Conservation (phyloP, 805 yeast genomes). For the Yarrowia bubula region DNA sequence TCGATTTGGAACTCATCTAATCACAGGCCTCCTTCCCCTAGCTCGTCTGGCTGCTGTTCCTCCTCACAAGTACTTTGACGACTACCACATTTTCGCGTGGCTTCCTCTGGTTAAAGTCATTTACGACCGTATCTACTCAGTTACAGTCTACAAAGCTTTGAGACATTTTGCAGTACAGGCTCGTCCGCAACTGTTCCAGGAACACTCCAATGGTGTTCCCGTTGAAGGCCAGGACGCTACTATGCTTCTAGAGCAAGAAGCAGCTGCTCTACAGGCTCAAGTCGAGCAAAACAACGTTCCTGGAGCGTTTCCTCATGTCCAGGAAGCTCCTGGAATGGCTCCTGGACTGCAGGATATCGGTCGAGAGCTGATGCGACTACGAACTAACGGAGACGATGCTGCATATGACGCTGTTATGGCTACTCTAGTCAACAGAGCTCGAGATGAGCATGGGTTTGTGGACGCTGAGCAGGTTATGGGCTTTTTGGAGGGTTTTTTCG, state of each 20-base stretch:
- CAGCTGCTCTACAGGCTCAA: slow-evolving; percentile 9
- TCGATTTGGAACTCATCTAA: background rate
- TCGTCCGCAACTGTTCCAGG: slow-evolving; percentile 22
- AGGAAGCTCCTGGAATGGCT: background rate
- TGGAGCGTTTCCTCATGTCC: slow-evolving; percentile 3
- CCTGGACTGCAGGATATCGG: slow-evolving; percentile 6
- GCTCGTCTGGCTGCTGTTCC: slow-evolving; percentile 3
- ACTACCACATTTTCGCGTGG: slow-evolving; percentile 20
- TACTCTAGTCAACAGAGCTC: background rate
- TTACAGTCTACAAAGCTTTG: slow-evolving; percentile 9
- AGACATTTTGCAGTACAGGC: slow-evolving; percentile 12
- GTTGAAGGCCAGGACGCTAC: background rate
- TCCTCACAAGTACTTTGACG: slow-evolving; percentile 17
- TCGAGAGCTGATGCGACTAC: slow-evolving; percentile 19
- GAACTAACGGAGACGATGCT: slow-evolving; percentile 20
- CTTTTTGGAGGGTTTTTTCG: slow-evolving; percentile 8
- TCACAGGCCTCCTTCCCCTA: slow-evolving; percentile 3
- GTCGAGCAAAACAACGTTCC: slow-evolving; percentile 2
- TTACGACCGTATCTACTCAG: slow-evolving; percentile 5
- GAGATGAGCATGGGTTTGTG: slow-evolving; percentile 15
- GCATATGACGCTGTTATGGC: slow-evolving; percentile 20
- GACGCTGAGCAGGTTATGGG: slow-evolving; percentile 16
- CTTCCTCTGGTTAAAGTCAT: slow-evolving; percentile 11
- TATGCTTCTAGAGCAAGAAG: background rate
- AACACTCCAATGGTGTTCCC: background rate